Base-by-base conservation (phyloP, 768 basidiomycete species). In the Trametes punicea region DNA sequence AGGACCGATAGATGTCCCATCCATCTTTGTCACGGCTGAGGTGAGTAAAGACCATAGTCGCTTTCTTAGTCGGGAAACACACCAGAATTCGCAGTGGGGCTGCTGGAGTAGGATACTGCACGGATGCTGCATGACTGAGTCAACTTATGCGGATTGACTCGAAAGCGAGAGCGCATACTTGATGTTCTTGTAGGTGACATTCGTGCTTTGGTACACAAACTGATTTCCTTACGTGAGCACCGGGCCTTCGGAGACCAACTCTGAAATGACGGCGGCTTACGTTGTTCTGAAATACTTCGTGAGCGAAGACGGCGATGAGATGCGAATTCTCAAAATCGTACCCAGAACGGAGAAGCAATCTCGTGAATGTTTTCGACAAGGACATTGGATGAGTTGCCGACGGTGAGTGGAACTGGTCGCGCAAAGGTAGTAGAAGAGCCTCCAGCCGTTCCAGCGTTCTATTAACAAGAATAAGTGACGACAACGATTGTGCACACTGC, bases 1-100 rank as follows among this genome's bases (percentile, higher is more conserved):
- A 64, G 10, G 73, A 76, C 39, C 75, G 73, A 57, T 78, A 79
- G 56, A 77, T 77, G 56, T 80, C 77, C 76, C 77, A 77, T n/a
- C 75, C 78, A 49, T 79, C 77, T 69, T 56, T 7, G 10, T 20
- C 2, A 15, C 25, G 42, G 8, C n/a, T 42, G 26, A 9, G 11
- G 16, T 16, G 0, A 41, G 23, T 15, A 16, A 16, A 15, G n/a
- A n/a, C 23, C 34, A 10, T 10, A 36, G 34, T 10, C 3, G 11
- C 34, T 36, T 3, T 10, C 3, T 3, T 3, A 42, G 10, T 0
- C 2, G 46, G 16, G 1, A 18, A 6, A 41, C 61, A n/a, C 31
- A 70, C 73, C 74, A 5, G 74, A 68, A 46, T 76, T 76, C 7
- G 54, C 63, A 1, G 73, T 59, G 2, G 71, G 69, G 18, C 66